phyloP scores from a whole-genome alignment of 495 filamentous ascomycete species.

The Tuber magnatum region DNA sequence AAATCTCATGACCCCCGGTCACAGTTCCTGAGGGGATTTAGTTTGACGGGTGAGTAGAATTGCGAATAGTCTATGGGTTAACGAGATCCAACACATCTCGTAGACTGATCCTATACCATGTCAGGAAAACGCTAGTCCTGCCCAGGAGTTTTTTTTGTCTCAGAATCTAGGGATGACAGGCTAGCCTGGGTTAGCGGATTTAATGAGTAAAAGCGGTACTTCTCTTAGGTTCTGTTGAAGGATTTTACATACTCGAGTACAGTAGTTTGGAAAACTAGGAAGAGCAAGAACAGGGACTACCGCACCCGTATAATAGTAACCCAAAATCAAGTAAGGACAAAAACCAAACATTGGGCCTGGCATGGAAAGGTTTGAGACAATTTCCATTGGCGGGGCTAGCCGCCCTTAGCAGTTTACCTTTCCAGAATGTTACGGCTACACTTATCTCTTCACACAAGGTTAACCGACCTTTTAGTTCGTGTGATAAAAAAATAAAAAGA shows the following conservation, averaged over 20 bases:
- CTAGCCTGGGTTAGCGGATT: no score
- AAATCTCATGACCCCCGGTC: no score
- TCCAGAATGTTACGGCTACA: not conserved
- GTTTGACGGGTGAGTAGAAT: no score
- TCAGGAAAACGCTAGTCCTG: no score
- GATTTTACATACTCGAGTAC: not conserved
- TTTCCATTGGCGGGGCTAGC: not conserved
- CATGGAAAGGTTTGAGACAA: not conserved
- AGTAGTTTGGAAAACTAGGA: not conserved
- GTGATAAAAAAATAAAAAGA: not conserved
- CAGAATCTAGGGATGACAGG: no score
- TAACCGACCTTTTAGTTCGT: not conserved
- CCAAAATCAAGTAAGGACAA: not conserved
- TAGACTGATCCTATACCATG: no score
- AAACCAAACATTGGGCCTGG: not conserved
- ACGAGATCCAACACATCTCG: no score
- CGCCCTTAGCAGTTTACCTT: not conserved
- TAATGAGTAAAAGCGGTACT: no score
- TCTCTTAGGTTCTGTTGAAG: not conserved
- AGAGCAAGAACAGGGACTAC: not conserved
- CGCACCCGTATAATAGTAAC: not conserved
- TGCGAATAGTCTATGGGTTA: no score
- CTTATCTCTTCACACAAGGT: not conserved
- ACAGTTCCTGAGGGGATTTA: no score
- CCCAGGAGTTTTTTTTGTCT: no score